phyloP scores from a whole-genome alignment of 257 asterid species.

The Nicotiana tabacum region DNA sequence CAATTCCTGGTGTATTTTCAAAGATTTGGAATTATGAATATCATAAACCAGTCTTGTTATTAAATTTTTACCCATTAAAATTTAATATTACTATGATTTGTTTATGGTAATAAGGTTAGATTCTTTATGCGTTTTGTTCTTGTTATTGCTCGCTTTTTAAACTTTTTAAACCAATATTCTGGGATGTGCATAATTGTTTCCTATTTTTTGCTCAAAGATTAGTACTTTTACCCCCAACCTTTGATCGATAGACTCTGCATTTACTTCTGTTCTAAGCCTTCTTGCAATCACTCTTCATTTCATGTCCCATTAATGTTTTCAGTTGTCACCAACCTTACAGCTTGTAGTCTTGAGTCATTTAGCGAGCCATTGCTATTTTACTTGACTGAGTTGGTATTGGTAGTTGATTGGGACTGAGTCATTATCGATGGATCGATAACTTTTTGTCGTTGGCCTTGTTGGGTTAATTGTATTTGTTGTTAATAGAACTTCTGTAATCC shows the following conservation, averaged over 20 bases:
- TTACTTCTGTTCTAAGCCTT: constrained; percentile 15
- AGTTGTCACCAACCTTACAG: constrained; percentile 19
- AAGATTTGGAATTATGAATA: no score
- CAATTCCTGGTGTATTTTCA: no score
- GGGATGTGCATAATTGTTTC: not conserved
- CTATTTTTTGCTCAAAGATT: constrained; percentile 20
- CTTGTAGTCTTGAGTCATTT: constrained; percentile 17
- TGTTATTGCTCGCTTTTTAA: no score
- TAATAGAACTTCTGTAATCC: not conserved
- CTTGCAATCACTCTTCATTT: not conserved
- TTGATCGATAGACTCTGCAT: constrained; percentile 10
- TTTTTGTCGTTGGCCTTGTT: not conserved
- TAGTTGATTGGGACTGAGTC: not conserved
- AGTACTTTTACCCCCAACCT: constrained; percentile 17
- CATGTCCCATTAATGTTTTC: not conserved
- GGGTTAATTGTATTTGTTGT: not conserved
- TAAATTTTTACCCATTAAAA: no score
- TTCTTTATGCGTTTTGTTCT: no score
- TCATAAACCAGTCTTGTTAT: no score
- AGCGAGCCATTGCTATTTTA: constrained; percentile 27
- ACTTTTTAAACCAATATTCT: no score
- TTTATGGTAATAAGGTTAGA: no score
- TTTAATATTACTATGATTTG: no score
- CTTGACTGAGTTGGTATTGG: not conserved
- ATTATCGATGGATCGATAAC: not conserved